phyloP scores from a whole-genome alignment of 2,329 filamentous ascomycete species.

The Hymenoscyphus scutula region DNA sequence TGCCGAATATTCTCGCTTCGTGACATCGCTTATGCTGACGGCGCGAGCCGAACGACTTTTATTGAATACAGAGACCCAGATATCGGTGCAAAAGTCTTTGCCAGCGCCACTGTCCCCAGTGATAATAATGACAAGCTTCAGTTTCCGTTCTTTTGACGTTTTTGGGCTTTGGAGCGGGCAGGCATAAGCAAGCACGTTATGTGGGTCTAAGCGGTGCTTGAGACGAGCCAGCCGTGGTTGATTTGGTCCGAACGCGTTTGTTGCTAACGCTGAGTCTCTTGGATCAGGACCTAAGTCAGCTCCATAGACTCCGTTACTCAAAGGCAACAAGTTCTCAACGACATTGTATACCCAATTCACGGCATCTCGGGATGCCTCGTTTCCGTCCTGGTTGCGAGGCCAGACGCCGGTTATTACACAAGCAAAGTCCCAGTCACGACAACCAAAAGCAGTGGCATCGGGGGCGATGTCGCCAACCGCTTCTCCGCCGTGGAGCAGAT shows the following conservation, averaged over 20 bases:
- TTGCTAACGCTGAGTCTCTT: conserved; percentile 51
- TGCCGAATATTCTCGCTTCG: conserved; percentile 56
- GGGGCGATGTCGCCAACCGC: conserved; percentile 44
- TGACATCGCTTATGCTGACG: conserved; percentile 56
- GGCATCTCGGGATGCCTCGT: conserved; percentile 38
- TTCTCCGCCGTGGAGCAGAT: conserved; percentile 59
- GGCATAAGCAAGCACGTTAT: conserved; percentile 51
- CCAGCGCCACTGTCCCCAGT: conserved; percentile 52
- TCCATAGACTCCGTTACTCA: conserved; percentile 52
- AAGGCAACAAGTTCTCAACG: conserved; percentile 45
- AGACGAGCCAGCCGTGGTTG: conserved; percentile 47
- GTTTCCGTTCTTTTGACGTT: conserved; percentile 37
- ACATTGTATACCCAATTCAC: conserved; percentile 57
- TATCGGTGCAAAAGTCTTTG: conserved; percentile 57
- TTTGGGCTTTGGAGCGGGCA: conserved; percentile 48
- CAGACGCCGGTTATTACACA: conserved; percentile 64
- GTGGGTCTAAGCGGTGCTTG: conserved; percentile 50
- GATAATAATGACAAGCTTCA: conserved; percentile 48
- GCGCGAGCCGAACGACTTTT: conserved; percentile 40
- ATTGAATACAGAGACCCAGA: conserved; percentile 49
- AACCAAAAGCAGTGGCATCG: conserved; percentile 57
- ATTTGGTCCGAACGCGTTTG: conserved; percentile 57
- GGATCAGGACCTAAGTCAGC: conserved; percentile 64
- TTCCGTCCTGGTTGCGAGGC: conserved; percentile 52
- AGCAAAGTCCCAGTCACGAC: conserved; percentile 62